Base-by-base conservation (phyloP, 1,284 basidiomycete genomes). In the Microbotryomycetes sp. region DNA sequence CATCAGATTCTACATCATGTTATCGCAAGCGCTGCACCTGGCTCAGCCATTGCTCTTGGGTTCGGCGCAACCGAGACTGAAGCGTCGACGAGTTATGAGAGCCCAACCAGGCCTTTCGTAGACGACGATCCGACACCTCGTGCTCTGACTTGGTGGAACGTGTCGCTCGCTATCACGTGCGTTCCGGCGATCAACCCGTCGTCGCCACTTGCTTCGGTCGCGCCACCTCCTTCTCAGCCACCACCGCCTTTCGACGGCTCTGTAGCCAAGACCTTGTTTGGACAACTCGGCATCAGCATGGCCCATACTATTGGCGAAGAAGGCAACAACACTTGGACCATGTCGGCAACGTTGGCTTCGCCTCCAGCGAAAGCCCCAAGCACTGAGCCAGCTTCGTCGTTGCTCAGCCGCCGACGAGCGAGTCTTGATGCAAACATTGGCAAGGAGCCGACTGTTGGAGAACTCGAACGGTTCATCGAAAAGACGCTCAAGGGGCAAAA, bases 31-130 rank as follows among this genome's bases (percentile, higher is more conserved):
- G 80, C 88, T 4, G 77, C 78, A 53, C 78, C 75, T 49, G 88
- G 88, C 4, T 91, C 93, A 71, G 86, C 87, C n/a, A 82, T 97
- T 55, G 91, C 94, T 72, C 77, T 96, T 53, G 90, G 92, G 4
- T 81, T 96, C n/a, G 83, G 84, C 67, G 79, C 91, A 56, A 79
- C 80, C 2, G 74, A 77, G 2, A 59, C 70, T 0, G 52, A 63
- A 3, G 60, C 66, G 6, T 57, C 62, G 2, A 14, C 52, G 12
- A 48, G 48, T 19, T 19, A 42, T 42, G 36, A 42, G 36, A 42
- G 45, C 22, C 50, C 47, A 4, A 19, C 49, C 19, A 42, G 28
- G n/a, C 29, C 28, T 30, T 32, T 28, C 7, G 31, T 19, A 19
- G 14, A 26, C 54, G 22, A 23, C 36, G 23, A 26, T 46, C 36